phyloP scores from a whole-genome alignment of 768 basidiomycete genomes.

The Amanita rimosa region DNA sequence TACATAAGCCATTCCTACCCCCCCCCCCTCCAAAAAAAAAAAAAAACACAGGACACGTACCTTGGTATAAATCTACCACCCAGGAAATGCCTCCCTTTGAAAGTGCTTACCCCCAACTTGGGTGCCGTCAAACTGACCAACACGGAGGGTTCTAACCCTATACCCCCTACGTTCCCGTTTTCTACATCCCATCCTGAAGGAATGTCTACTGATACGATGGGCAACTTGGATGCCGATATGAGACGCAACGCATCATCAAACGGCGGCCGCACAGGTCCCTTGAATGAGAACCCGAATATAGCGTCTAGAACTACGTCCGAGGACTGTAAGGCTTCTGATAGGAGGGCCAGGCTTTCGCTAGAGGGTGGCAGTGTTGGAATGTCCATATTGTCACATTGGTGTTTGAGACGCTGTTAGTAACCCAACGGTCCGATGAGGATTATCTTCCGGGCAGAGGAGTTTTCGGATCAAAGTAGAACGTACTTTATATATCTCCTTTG shows the following conservation, averaged over 20 bases:
- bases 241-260: conserved; percentile 71
- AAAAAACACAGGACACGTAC: conserved; percentile 30
- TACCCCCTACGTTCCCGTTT: conserved; percentile 44
- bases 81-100: conserved; percentile 79
- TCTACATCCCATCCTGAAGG: conserved; percentile 97
- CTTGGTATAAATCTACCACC: conserved; percentile 90
- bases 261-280: conserved; percentile 79
- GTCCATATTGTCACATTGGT: conserved; percentile 81
- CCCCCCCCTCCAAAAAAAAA: too few species aligned
- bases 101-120: conserved; percentile 73
- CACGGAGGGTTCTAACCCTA: conserved; percentile 64
- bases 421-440: neutral
- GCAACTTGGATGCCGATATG: conserved; percentile 50
- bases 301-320: conserved; percentile 88
- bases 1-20: neutral
- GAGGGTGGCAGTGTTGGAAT: conserved; percentile 40
- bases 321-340: conserved; percentile 35
- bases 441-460: too few species aligned
- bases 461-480: neutral
- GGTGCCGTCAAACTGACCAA: conserved; percentile 91
- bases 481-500: conserved; percentile 88
- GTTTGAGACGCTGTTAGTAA: conserved; percentile 60
- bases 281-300: conserved; percentile 97
- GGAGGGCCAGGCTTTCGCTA: conserved; percentile 33
- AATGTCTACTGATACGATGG: conserved; percentile 92